Evolutionary conservation across 1,284 basidiomycete genomes (phyloP), one percentile per base, ranked within the genome.

Genomic region (Cutaneotrichosporon arboriforme): DNA sequence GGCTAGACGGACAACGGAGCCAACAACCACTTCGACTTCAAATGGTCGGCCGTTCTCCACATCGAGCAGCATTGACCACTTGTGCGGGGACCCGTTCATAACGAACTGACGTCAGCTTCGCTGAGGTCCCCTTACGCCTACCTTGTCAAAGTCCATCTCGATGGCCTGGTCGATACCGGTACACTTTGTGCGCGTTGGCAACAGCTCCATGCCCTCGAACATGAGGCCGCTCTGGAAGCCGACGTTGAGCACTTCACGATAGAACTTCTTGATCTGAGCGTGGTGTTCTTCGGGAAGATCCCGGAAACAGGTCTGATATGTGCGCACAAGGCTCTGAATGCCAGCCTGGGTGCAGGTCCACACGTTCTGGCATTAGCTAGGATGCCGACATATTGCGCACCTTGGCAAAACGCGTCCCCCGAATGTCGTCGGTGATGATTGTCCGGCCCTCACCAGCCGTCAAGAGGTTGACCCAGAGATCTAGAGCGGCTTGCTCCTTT

Each of bases 11-110:
- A 73, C 56, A 1, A 75, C 70, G 1, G 62, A 56, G 1, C 73
- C 71, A 2, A 66, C 58, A 22, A 73, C 72, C 18, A 70, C 70
- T 54, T 75, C 73, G 18, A 73, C 66, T 55, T 75, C 73, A 58
- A 75, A 64, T n/a, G 73, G 73, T 20, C 70, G 61, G 13, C 65
- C 65, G 39, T 66, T 59, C 52, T 72, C 70, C 18, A 73, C 59
- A 51, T 74, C 73, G 20, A 73, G 57, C 45, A 70, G 57, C 33
- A 74, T 56, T 3, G 63, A 66, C 62, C 70, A 71, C 55, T 68
- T 70, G 62, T 75, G 73, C 15, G 49, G 26, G 31, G 35, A 43
- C 10, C 37, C 47, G 20, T 38, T 31, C 22, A 35, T 7, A 23
- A 58, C 42, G 21, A 58, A 58, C 56, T 58, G 40, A 4, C 9